phyloP scores from a whole-genome alignment of 2,329 filamentous ascomycete genomes.

The Xylariaceae sp. region DNA sequence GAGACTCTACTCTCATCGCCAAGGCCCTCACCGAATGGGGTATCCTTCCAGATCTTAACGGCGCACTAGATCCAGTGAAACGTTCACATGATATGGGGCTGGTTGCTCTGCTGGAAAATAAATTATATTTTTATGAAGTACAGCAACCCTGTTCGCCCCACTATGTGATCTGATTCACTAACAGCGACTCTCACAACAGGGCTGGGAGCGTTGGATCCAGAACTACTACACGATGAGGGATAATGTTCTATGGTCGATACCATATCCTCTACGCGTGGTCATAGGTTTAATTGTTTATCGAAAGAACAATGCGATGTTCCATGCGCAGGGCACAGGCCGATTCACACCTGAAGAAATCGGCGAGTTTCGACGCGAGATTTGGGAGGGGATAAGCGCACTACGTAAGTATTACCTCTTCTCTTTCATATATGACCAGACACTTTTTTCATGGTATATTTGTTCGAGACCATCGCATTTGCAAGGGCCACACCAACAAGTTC shows the following conservation, averaged over 20 bases:
- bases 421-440: too few relatives aligned
- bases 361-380: slow-evolving; percentile 52
- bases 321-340: slow-evolving; percentile 59
- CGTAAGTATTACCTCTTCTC: too few relatives aligned
- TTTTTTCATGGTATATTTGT: too few relatives aligned
- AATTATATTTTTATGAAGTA: slow-evolving; percentile 59
- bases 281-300: slow-evolving; percentile 55
- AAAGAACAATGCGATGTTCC: slow-evolving; percentile 45
- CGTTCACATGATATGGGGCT: slow-evolving; percentile 55
- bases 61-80: slow-evolving; percentile 40
- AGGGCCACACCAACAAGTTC: too few relatives aligned
- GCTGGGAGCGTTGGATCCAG: slow-evolving; percentile 58
- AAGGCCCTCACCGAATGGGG: slow-evolving; percentile 46
- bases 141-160: slow-evolving; percentile 1
- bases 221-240: slow-evolving; percentile 64
- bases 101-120: slow-evolving; percentile 61
- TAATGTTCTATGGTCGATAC: slow-evolving; percentile 49
- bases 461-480: too few relatives aligned
- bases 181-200: slow-evolving; percentile 30
- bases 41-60: slow-evolving; percentile 53
- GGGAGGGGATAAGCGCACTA: slow-evolving; percentile 55
- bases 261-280: slow-evolving; percentile 54
- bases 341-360: slow-evolving; percentile 53
- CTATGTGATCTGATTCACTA: background rate
- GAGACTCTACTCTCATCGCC: slow-evolving; percentile 60